Evolutionary conservation across 345 rosid genomes (phyloP), one percentile per base, ranked within the genome.

Genomic region (Euphorbia pulcherrima): DNA sequence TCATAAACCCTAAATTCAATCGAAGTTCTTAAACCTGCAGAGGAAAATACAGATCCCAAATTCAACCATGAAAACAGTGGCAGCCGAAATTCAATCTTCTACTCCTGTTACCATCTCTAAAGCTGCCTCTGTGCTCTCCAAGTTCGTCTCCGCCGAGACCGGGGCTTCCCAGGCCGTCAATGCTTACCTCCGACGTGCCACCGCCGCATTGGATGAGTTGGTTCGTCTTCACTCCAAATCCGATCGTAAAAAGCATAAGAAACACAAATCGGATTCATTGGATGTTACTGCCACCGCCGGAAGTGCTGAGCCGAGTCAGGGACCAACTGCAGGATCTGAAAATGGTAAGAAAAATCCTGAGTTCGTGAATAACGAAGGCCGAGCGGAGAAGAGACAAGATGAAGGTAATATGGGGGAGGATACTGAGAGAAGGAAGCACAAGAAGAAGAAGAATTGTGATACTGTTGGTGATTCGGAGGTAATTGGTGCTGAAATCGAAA

Each of bases 101-200:
- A 65, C 65, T 8, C 78, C 85, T 4, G 54, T 75, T 27, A 61
- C 82, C 7, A 50, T 83, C 64, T 54, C 78, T 27, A 72, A 65
- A 66, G 89, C 87, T 2, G 67, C 84, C 20, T 66, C 68, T 16
- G 75, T 83, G 50, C 83, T 86, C 76, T 78, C 82, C 72, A 28
- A 68, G 3, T 83, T 86, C 59, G 73, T 71, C 55, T 70, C 82
- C 27, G 70, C 82, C 2, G 78, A 80, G 47, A 83, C 71, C n/a
- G 74, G 80, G n/a, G 78, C 84, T 13, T 78, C 90, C 24, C 87
- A 75, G 60, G 90, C 83, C 60, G 80, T 86, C 26, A 41, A 68
- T 18, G 82, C 86, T 0, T 83, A 83, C 65, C 84, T 86, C 9
- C 78, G 79, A 61, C 84, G 83, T 64, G 72, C 84, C 67, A 64